A percentile compares a stretch with the other conserved stretches of the same genome.
These are phyloP conservation scores for Lactarius pseudohatsudake DNA, from an alignment of 768 basidiomycete genomes.

Conservation along the genomic window DNA sequence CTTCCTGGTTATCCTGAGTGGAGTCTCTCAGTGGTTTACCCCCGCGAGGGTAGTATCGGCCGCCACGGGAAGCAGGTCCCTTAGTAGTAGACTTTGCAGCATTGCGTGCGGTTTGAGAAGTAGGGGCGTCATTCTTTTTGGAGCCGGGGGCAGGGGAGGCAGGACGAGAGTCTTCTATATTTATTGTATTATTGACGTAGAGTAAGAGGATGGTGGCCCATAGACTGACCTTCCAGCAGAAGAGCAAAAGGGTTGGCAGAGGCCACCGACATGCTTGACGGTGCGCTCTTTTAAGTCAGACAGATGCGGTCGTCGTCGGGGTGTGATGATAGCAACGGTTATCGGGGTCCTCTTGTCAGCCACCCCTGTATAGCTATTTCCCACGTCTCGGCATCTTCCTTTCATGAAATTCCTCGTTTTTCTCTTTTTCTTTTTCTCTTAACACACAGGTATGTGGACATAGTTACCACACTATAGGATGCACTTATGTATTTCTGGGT, in stretches of 20 bases:
- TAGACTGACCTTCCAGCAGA: constrained; percentile 61
- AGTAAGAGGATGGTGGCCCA: constrained; percentile 3
- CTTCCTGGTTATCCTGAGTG: constrained; percentile 42
- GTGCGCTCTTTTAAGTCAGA: constrained; percentile 49
- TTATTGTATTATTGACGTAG: constrained; percentile 13
- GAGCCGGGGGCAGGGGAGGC: constrained; percentile 44
- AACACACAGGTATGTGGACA: constrained; percentile 62
- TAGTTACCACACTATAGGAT: neutral
- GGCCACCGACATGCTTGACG: constrained; percentile 88
- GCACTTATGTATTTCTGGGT: constrained; percentile 29
- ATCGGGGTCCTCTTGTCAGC: constrained; percentile 31
- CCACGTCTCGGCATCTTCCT: constrained; percentile 24
- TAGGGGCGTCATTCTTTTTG: constrained; percentile 32
- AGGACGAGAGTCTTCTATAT: constrained; percentile 50
- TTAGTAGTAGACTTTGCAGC: constrained; percentile 46
- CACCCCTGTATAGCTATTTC: constrained; percentile 38
- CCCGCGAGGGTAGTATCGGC: constrained; percentile 70
- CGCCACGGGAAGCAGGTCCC: constrained; percentile 63
- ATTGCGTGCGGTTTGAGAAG: constrained; percentile 41
- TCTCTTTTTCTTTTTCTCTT: neutral
- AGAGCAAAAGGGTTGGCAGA: constrained; percentile 83
- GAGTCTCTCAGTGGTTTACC: constrained; percentile 46
- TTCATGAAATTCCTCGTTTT: neutral
- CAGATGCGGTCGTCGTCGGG: constrained; percentile 10
- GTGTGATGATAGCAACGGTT: constrained; percentile 15